Conservation (phyloP, 129 eudicot genomes). For the Tanacetum coccineum region DNA sequence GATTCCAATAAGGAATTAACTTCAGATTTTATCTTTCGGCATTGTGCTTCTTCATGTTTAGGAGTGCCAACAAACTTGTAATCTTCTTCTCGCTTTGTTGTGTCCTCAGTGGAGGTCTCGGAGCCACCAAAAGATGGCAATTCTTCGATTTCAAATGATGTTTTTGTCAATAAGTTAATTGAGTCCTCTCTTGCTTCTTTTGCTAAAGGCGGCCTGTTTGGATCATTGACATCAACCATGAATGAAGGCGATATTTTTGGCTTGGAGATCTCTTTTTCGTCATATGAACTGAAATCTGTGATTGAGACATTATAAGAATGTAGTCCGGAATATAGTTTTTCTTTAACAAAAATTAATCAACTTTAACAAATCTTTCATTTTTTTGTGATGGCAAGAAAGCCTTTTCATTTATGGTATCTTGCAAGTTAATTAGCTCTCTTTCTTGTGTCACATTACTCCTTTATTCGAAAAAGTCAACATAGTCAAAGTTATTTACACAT, state of each 20-base stretch:
- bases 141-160: slow-evolving; percentile 48
- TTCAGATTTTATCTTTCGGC: slow-evolving; percentile 21
- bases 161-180: slow-evolving; percentile 32
- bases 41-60: slow-evolving; percentile 32
- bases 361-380: too few species aligned
- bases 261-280: slow-evolving; percentile 27
- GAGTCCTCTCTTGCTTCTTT: slow-evolving; percentile 21
- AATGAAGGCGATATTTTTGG: slow-evolving; percentile 17
- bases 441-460: too few species aligned
- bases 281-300: slow-evolving; percentile 25
- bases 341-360: too few species aligned
- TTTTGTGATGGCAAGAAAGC: too few species aligned
- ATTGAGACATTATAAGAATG: neutral
- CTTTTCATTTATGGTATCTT: too few species aligned
- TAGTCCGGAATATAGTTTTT: neutral
- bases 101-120: slow-evolving; percentile 47
- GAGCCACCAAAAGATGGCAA: slow-evolving; percentile 46
- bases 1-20: slow-evolving; percentile 24
- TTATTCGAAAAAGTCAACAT: too few species aligned
- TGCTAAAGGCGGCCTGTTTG: slow-evolving; percentile 5
- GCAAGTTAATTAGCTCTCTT: too few species aligned
- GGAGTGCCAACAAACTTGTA: slow-evolving; percentile 16
- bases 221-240: slow-evolving; percentile 25
- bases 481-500: too few species aligned
- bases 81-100: slow-evolving; percentile 35